phyloP scores from a whole-genome alignment of 805 yeast genomes.

The Diddensiella transvaalensis region DNA sequence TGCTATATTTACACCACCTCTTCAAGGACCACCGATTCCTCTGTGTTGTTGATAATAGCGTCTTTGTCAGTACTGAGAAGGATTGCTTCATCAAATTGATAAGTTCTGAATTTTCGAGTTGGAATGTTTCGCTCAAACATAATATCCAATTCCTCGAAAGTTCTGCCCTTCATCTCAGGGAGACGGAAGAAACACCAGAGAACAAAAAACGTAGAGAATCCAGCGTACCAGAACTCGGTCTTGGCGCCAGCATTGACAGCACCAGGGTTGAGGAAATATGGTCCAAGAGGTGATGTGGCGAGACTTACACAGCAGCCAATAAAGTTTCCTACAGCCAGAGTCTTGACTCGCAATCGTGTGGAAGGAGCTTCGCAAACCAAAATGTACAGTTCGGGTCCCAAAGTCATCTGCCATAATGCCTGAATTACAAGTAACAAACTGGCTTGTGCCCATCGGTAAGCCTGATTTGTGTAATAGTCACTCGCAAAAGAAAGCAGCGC shows the following conservation, averaged over 20 bases:
- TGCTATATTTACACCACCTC: too few relatives aligned
- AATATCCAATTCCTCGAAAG: constrained; percentile 53
- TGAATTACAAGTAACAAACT: constrained; percentile 37
- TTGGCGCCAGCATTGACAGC: constrained; percentile 45
- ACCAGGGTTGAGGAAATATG: constrained; percentile 45
- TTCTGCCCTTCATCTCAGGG: constrained; percentile 55
- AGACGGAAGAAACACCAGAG: constrained; percentile 46
- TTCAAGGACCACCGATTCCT: too few relatives aligned
- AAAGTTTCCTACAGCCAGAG: constrained; percentile 39
- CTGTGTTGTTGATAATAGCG: too few relatives aligned
- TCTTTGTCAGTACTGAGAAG: neutral
- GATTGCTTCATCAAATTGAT: neutral
- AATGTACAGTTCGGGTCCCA: constrained; percentile 18
- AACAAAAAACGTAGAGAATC: constrained; percentile 29
- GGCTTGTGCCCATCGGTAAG: constrained; percentile 32
- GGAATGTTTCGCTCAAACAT: constrained; percentile 31
- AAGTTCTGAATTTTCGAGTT: constrained; percentile 2
- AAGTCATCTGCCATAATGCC: constrained; percentile 41
- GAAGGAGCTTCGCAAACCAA: constrained; percentile 39
- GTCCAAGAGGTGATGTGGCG: constrained; percentile 30
- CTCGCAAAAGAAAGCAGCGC: constrained; percentile 31
- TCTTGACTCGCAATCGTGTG: constrained; percentile 39
- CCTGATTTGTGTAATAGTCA: constrained; percentile 16
- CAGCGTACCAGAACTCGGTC: constrained; percentile 47
- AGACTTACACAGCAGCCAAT: constrained; percentile 27